A percentile compares a stretch with the other conserved stretches of the same genome.
phyloP scores from a whole-genome alignment of 306 rosid species.

The Rosa chinensis region DNA sequence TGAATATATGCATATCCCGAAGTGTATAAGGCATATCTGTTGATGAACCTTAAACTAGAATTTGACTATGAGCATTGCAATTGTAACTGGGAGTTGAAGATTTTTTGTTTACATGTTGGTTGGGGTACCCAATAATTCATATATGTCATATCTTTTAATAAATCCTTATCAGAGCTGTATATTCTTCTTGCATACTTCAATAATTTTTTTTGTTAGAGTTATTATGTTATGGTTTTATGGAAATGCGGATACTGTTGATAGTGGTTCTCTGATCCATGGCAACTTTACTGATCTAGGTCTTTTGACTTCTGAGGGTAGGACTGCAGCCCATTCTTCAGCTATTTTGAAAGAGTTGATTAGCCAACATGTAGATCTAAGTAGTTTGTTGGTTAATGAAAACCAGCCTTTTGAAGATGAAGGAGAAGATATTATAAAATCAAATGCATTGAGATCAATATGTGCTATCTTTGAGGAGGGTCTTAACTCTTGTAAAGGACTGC shows the following conservation, averaged over 20 bases:
- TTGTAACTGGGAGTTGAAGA: not conserved
- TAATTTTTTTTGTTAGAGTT: not conserved
- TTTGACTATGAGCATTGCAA: not conserved
- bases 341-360: slow-evolving; percentile 64
- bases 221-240: not conserved
- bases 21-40: not conserved
- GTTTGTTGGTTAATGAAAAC: slow-evolving; percentile 33
- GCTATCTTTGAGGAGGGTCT: slow-evolving; percentile 59
- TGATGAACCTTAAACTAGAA: not conserved
- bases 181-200: not conserved
- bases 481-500: slow-evolving; percentile 50
- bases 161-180: not conserved
- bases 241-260: not conserved
- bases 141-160: not conserved
- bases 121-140: not conserved
- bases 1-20: not conserved
- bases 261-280: slow-evolving; percentile 39
- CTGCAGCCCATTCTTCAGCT: slow-evolving; percentile 64
- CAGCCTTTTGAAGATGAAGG: slow-evolving; percentile 35
- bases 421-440: slow-evolving; percentile 41
- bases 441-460: slow-evolving; percentile 56
- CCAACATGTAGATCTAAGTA: slow-evolving; percentile 37
- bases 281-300: slow-evolving; percentile 57
- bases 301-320: slow-evolving; percentile 55
- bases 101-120: not conserved